Evolutionary conservation across 306 rosid species (phyloP).

Genomic region (Vachellia collinsii): DNA sequence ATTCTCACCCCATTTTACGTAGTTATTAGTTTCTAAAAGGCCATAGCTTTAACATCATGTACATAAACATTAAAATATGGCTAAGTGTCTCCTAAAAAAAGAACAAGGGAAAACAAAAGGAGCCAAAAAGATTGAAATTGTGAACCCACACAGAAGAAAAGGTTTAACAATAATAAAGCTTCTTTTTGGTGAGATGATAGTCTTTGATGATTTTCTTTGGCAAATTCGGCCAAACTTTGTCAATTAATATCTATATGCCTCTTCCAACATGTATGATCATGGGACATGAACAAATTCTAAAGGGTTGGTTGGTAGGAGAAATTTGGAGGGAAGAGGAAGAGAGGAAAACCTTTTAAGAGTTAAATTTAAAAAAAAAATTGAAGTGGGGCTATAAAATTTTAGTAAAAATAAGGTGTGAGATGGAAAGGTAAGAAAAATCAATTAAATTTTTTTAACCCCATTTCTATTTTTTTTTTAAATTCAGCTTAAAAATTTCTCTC

Average conservation of each 20-base stretch:
- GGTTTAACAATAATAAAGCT: not conserved
- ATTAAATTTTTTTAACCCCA: no score
- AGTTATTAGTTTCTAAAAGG: slow-evolving; percentile 15
- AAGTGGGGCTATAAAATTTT: no score
- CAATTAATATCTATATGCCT: not conserved
- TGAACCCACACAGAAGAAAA: slow-evolving; percentile 27
- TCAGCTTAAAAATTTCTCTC: no score
- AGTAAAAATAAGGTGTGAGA: no score
- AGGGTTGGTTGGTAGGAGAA: no score
- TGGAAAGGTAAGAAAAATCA: no score
- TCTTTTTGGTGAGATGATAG: slow-evolving; percentile 26
- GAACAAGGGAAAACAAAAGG: slow-evolving; percentile 31
- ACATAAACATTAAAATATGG: slow-evolving; percentile 28
- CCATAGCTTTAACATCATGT: slow-evolving; percentile 23
- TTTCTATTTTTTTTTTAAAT: no score
- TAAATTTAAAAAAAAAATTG: no score
- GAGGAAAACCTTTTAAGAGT: no score
- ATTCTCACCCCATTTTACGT: slow-evolving; percentile 28
- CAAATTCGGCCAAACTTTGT: slow-evolving; percentile 11
- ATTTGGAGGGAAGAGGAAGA: no score
- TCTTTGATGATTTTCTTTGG: slow-evolving; percentile 14
- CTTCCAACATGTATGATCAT: slow-evolving; percentile 1
- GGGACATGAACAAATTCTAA: slow-evolving; percentile 3
- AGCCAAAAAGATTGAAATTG: slow-evolving; percentile 29
- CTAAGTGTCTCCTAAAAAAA: slow-evolving; percentile 42